Conservation (phyloP, 495 filamentous ascomycete species). For the Penicillium canescens region DNA sequence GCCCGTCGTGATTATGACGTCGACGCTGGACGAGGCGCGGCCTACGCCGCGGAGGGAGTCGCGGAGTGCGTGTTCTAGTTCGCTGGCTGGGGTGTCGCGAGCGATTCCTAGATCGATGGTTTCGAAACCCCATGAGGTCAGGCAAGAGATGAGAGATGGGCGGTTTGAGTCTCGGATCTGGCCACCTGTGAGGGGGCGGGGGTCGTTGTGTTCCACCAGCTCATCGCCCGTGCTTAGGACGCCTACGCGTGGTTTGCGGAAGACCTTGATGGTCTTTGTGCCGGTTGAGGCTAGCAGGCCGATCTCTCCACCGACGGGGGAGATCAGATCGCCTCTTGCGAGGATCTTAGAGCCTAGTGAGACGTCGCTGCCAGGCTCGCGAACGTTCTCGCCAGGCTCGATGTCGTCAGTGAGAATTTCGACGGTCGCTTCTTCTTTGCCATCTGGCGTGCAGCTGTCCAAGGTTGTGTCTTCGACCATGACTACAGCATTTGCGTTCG, state of each 20-base stretch:
- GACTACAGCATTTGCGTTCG: slow-evolving; percentile 85
- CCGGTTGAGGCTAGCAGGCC: slow-evolving; percentile 88
- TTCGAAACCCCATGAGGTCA: slow-evolving; percentile 74
- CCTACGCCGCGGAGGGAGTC: slow-evolving; percentile 62
- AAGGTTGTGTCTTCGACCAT: slow-evolving; percentile 96
- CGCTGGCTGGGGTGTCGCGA: slow-evolving; percentile 67
- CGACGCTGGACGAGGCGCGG: slow-evolving; percentile 45
- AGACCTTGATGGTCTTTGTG: slow-evolving; percentile 68
- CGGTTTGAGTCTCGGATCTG: slow-evolving; percentile 94
- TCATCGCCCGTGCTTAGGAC: slow-evolving; percentile 95
- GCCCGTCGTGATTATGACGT: slow-evolving; percentile 88
- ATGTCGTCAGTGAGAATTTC: slow-evolving; percentile 81
- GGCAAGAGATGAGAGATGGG: slow-evolving; percentile 76
- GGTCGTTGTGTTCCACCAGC: slow-evolving; percentile 74
- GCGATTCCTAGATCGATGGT: slow-evolving; percentile 86
- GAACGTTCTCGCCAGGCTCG: slow-evolving; percentile 78
- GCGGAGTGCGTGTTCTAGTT: slow-evolving; percentile 74
- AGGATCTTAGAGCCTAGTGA: slow-evolving; percentile 66
- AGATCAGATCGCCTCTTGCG: slow-evolving; percentile 72
- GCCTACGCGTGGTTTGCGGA: slow-evolving; percentile 75
- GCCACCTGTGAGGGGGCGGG: slow-evolving; percentile 63
- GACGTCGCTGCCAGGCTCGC: slow-evolving; percentile 90
- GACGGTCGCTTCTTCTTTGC: slow-evolving; percentile 79
- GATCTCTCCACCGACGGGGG: slow-evolving; percentile 84
- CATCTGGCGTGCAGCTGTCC: slow-evolving; percentile 70